A percentile compares a stretch with the other conserved stretches of the same genome.
These are phyloP conservation scores for Raffaelea albimanens DNA, from an alignment of 2,329 filamentous ascomycete genomes.

Conservation along the genomic window DNA sequence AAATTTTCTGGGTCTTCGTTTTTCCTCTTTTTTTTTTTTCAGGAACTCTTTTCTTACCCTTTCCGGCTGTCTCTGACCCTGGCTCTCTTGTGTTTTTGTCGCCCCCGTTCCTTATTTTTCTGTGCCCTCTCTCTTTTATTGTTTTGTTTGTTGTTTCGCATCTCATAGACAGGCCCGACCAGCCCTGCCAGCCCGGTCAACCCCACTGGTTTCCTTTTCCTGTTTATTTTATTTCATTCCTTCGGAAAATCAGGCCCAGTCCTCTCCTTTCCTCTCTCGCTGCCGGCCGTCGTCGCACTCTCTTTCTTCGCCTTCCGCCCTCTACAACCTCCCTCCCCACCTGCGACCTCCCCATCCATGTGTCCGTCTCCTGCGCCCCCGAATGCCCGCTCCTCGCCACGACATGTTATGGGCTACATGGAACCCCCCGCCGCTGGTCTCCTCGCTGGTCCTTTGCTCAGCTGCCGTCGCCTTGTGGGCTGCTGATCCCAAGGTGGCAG, in stretches of 20 bases:
- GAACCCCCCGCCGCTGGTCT: slow-evolving; percentile 30
- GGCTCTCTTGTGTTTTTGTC: not conserved
- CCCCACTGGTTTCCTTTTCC: not conserved
- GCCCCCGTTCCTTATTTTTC: not conserved
- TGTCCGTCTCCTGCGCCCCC: slow-evolving; percentile 15
- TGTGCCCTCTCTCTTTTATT: not conserved
- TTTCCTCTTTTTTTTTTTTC: slow-evolving; percentile 1
- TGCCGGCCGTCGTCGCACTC: slow-evolving; percentile 1
- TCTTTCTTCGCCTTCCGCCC: slow-evolving; percentile 5
- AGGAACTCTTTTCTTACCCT: not conserved
- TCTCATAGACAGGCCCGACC: not conserved
- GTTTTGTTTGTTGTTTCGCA: not conserved
- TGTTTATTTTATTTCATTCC: not conserved
- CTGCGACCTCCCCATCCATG: slow-evolving; percentile 1
- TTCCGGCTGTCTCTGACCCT: not conserved
- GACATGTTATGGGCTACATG: slow-evolving; percentile 42
- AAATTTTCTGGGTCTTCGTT: not conserved
- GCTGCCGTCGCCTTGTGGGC: slow-evolving; percentile 34
- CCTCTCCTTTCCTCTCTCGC: not conserved
- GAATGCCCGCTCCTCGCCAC: slow-evolving; percentile 17
- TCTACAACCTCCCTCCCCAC: slow-evolving; percentile 6
- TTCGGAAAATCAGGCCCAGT: not conserved
- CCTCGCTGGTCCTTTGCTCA: slow-evolving; percentile 33
- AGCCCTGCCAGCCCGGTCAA: no score
- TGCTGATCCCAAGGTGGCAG: slow-evolving; percentile 32